Conservation (phyloP, 768 basidiomycete species). For the Punctularia strigosozonata region DNA sequence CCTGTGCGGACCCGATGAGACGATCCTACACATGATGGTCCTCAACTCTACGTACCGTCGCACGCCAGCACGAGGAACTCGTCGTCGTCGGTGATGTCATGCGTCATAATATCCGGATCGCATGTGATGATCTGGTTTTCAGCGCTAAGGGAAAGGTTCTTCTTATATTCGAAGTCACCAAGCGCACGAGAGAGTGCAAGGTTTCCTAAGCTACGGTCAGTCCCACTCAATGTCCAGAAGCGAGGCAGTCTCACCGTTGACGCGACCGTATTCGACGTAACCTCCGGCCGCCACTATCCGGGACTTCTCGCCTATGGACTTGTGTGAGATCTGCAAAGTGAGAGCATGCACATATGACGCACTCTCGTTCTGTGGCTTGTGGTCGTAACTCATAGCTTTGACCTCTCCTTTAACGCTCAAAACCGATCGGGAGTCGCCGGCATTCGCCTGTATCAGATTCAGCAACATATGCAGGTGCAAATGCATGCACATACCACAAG, state of each 20-base stretch:
- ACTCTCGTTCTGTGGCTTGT: conserved; percentile 89
- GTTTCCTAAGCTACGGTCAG: conserved; percentile 48
- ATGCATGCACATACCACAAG: conserved; percentile 49
- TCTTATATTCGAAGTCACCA: conserved; percentile 99
- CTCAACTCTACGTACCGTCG: conserved; percentile 49
- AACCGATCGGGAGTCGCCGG: conserved; percentile 92
- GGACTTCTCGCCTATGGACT: conserved; percentile 55
- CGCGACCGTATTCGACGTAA: conserved; percentile 92
- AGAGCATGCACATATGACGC: conserved; percentile 14
- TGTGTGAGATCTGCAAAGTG: conserved; percentile 5
- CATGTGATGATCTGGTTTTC: conserved; percentile 93
- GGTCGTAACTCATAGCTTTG: conserved; percentile 85
- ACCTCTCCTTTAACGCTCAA: conserved; percentile 76
- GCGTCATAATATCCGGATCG: conserved; percentile 81
- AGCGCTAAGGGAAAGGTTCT: conserved; percentile 67
- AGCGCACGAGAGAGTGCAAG: conserved; percentile 90
- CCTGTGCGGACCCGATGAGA: conserved; percentile 35
- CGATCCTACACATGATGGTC: conserved; percentile 1
- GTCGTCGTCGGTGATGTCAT: conserved; percentile 77
- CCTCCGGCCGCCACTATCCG: conserved; percentile 89
- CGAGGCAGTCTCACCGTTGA: conserved; percentile 58
- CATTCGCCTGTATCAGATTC: conserved; percentile 64
- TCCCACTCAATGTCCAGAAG: not conserved
- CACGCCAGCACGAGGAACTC: conserved; percentile 97
- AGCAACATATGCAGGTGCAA: not conserved